Evolutionary conservation across 2,329 filamentous ascomycete genomes (phyloP).

Genomic region (Neonectria ditissima): DNA sequence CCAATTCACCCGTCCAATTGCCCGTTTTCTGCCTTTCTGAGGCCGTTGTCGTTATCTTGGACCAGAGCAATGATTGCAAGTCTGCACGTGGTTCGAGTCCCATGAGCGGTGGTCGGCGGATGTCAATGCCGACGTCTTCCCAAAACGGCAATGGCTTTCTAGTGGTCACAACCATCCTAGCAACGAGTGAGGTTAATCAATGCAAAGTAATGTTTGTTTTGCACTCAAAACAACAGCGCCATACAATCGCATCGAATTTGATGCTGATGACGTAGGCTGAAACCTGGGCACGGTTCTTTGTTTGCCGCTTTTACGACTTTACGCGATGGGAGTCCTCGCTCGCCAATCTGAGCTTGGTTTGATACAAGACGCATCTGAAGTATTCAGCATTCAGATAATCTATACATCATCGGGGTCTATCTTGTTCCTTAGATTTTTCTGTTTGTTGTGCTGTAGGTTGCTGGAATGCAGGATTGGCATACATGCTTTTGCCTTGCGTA

Average conservation of each 20-base stretch:
- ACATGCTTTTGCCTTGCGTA: too few species aligned
- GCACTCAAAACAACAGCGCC: background rate
- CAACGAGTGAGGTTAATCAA: background rate
- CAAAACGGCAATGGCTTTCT: constrained; percentile 12
- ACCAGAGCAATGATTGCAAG: constrained; percentile 12
- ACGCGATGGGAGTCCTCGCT: background rate
- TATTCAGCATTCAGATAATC: background rate
- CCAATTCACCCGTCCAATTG: background rate
- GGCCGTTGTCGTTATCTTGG: constrained; percentile 8
- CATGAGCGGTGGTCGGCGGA: constrained; percentile 23
- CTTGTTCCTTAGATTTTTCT: background rate
- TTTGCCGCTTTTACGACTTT: background rate
- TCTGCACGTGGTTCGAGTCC: constrained; percentile 21
- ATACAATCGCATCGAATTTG: background rate
- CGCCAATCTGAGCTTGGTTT: background rate
- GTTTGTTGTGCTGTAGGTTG: background rate
- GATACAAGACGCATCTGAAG: background rate
- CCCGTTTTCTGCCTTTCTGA: constrained; percentile 9
- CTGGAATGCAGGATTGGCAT: background rate
- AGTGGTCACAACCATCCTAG: background rate
- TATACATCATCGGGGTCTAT: background rate
- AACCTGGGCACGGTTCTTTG: background rate
- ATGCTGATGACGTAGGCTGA: background rate
- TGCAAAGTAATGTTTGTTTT: background rate
- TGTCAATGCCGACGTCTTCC: constrained; percentile 24